phyloP scores from a whole-genome alignment of 2,329 filamentous ascomycete genomes.

The Pseudogymnoascus sp. region DNA sequence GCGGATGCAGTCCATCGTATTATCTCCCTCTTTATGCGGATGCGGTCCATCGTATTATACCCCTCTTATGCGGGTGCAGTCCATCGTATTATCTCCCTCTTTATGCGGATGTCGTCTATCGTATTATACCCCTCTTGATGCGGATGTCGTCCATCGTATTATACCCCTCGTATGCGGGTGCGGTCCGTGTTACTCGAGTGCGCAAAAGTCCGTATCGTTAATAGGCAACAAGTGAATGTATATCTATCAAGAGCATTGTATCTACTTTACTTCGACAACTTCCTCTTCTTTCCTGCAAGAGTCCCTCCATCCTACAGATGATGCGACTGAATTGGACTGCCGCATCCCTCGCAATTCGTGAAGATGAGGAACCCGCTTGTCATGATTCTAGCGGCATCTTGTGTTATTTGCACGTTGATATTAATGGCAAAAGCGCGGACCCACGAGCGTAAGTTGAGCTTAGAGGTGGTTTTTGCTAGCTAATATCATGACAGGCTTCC shows the following conservation, averaged over 20 bases:
- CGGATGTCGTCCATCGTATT: no score
- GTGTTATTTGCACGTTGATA: constrained; percentile 12
- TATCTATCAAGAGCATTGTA: not conserved
- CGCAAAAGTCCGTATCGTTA: not conserved
- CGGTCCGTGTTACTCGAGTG: no score
- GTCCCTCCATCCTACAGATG: not conserved
- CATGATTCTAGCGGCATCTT: constrained; percentile 10
- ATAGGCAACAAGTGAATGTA: not conserved
- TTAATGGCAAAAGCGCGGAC: constrained; percentile 8
- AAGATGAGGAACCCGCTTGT: constrained; percentile 14
- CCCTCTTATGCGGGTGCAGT: not conserved
- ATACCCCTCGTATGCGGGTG: no score
- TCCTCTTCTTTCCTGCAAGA: not conserved
- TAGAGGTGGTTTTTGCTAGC: not conserved
- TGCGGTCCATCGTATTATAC: not conserved
- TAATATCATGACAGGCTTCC: not conserved
- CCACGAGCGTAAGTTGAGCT: not conserved
- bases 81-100: no score
- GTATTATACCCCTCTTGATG: no score
- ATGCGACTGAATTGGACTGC: constrained; percentile 12
- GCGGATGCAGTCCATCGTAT: not conserved
- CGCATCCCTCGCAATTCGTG: constrained; percentile 7
- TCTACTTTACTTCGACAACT: not conserved
- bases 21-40: not conserved
- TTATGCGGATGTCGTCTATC: no score